phyloP scores from a whole-genome alignment of 1,284 basidiomycete genomes.

The Trichosporon sp. region DNA sequence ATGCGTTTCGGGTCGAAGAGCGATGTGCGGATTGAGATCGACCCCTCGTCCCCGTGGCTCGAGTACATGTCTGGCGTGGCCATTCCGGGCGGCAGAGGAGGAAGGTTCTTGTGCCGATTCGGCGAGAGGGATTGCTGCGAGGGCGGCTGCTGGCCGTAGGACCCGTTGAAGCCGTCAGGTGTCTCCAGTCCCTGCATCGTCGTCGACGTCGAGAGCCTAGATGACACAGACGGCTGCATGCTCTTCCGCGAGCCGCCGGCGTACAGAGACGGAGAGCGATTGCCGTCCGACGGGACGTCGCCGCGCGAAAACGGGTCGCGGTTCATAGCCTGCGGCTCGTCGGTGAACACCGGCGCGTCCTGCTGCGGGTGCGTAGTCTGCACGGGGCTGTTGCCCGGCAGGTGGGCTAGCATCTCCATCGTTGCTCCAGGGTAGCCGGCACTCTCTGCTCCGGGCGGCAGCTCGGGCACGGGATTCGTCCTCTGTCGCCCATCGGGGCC shows the following conservation, averaged over 20 bases:
- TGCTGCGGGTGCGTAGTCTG: not conserved
- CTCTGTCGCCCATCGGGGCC: slow-evolving; percentile 12
- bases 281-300: slow-evolving; percentile 1
- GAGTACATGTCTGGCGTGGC: slow-evolving; percentile 9
- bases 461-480: slow-evolving; percentile 12
- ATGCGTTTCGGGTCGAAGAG: slow-evolving; percentile 18
- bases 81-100: slow-evolving; percentile 34
- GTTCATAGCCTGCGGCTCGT: slow-evolving; percentile 12
- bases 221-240: slow-evolving; percentile 18
- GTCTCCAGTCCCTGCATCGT: slow-evolving; percentile 16
- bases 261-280: not conserved
- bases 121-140: slow-evolving; percentile 24
- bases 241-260: slow-evolving; percentile 9
- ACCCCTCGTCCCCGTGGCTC: slow-evolving; percentile 8
- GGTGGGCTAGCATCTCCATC: slow-evolving; percentile 30
- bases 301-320: slow-evolving; percentile 2
- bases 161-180: slow-evolving; percentile 10
- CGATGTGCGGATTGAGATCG: slow-evolving; percentile 10
- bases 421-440: slow-evolving; percentile 18
- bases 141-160: slow-evolving; percentile 5
- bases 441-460: slow-evolving; percentile 16
- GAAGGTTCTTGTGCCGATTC: slow-evolving; percentile 43
- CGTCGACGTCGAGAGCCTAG: slow-evolving; percentile 15
- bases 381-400: not conserved
- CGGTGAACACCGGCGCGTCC: slow-evolving; percentile 7